Conservation (phyloP, 352 stramenopile species). For the Phytophthora pseudosyringae region DNA sequence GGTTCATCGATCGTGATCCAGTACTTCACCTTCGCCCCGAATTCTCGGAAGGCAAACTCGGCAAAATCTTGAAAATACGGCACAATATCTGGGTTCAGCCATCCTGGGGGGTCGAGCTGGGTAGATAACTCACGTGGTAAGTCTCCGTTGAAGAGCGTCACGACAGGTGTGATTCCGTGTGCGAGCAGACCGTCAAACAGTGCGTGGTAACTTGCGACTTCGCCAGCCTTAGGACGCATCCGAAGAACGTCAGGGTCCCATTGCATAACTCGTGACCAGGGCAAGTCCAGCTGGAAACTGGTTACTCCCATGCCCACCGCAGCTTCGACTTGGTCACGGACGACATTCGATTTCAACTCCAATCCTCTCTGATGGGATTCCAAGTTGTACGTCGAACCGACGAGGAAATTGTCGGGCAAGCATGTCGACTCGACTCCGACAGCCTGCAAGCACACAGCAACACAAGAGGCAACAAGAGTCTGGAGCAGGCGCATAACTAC, state of each 20-base stretch:
- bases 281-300: too few relatives aligned
- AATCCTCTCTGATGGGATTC: constrained; percentile 89
- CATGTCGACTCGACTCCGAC: constrained; percentile 21
- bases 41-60: constrained; percentile 87
- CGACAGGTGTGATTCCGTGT: constrained; percentile 80
- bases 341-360: constrained; percentile 87
- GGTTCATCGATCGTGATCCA: constrained; percentile 96
- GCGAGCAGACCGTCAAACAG: constrained; percentile 85
- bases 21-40: constrained; percentile 86
- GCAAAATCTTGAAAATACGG: constrained; percentile 86
- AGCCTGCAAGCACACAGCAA: not conserved
- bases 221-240: constrained; percentile 33
- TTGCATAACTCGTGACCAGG: not conserved
- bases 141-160: constrained; percentile 97
- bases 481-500: not conserved
- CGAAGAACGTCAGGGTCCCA: not conserved
- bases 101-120: constrained; percentile 47
- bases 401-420: constrained; percentile 80
- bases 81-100: constrained; percentile 60
- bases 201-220: constrained; percentile 92
- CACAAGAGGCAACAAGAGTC: not conserved
- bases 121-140: constrained; percentile 89
- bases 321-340: constrained; percentile 63
- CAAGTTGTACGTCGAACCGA: constrained; percentile 84
- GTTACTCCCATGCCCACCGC: too few relatives aligned